Percentiles rank a stretch among this genome's conserved stretches.
Evolutionary conservation across 257 asterid genomes (phyloP).

Genomic region (Scutellaria baicalensis): DNA sequence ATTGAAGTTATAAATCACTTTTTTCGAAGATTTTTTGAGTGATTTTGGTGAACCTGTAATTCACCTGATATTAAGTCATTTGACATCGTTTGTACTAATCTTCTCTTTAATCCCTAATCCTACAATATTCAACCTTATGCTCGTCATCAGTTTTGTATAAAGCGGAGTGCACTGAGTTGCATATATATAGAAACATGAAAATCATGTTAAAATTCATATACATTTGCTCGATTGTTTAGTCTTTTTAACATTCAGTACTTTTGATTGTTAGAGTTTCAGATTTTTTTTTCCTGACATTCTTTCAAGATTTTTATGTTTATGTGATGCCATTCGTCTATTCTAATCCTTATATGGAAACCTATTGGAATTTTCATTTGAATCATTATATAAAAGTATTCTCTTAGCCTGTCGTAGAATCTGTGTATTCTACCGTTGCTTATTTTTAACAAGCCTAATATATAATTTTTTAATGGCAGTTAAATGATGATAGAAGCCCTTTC

Average conservation of each 20-base stretch:
- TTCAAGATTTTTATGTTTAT: background rate
- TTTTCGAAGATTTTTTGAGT: background rate
- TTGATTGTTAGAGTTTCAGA: background rate
- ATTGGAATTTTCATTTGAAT: background rate
- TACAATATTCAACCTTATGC: background rate
- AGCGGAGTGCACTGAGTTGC: background rate
- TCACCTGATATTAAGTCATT: background rate
- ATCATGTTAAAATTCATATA: background rate
- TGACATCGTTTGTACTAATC: background rate
- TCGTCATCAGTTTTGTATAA: background rate
- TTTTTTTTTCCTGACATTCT: background rate
- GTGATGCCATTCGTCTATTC: background rate
- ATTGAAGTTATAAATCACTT: background rate
- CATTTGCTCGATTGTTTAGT: background rate
- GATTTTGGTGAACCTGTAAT: background rate
- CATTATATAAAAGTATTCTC: background rate
- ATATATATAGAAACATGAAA: background rate
- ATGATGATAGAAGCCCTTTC: conserved; percentile 86
- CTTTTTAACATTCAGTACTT: conserved; percentile 1
- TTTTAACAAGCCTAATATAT: conserved; percentile 16
- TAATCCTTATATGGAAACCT: background rate
- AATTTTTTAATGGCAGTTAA: conserved; percentile 58
- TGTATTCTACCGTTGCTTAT: background rate
- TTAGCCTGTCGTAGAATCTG: background rate
- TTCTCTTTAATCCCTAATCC: background rate